A percentile compares a stretch with the other conserved stretches of the same genome.
Evolutionary conservation across 2,329 filamentous ascomycete species (phyloP).

Genomic region (Aureobasidium sp.): DNA sequence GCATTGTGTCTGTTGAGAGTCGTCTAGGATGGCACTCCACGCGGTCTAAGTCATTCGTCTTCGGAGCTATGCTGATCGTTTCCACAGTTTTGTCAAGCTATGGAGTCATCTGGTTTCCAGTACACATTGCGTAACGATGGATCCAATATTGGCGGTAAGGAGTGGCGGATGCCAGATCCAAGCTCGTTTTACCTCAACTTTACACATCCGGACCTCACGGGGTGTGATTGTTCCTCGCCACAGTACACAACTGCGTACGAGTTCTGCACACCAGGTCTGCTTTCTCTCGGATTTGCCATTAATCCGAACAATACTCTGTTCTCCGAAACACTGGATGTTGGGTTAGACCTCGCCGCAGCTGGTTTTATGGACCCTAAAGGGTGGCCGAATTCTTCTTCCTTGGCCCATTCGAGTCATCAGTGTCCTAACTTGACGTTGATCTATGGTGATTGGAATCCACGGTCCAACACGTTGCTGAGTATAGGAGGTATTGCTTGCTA

Average conservation of each 20-base stretch:
- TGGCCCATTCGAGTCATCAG: neutral
- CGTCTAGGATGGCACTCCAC: too few species aligned
- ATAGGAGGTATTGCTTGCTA: neutral
- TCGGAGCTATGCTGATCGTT: neutral
- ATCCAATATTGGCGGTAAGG: neutral
- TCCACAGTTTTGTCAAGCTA: neutral
- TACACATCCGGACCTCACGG: neutral
- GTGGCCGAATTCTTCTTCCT: neutral
- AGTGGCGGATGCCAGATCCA: too few species aligned
- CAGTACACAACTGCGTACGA: neutral
- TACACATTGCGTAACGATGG: neutral
- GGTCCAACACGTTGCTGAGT: neutral
- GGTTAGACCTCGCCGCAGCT: neutral
- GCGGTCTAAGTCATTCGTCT: too few species aligned
- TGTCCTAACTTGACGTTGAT: neutral
- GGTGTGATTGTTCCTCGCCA: neutral
- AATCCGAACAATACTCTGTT: neutral
- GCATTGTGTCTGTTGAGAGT: too few species aligned
- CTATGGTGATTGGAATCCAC: neutral
- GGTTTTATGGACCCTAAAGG: neutral
- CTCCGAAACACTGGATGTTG: neutral
- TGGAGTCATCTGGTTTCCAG: neutral
- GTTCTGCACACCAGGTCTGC: neutral
- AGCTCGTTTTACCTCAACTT: neutral
- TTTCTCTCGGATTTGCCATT: neutral